A percentile compares a stretch with the other conserved stretches of the same genome.
phyloP scores from a whole-genome alignment of 768 basidiomycete species.

The Kwoniella mangroviensis region DNA sequence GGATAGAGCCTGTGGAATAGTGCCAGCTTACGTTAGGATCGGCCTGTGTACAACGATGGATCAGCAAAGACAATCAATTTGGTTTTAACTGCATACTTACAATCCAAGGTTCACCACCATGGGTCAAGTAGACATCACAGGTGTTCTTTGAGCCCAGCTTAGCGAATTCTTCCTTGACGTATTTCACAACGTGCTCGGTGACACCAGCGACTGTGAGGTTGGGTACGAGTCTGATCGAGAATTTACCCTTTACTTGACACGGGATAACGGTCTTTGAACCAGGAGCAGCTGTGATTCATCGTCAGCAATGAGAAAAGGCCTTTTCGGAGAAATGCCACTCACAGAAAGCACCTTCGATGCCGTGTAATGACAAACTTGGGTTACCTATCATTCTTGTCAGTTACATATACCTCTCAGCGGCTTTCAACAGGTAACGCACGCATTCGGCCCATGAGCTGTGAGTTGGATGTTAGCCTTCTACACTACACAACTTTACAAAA shows the following conservation, averaged over 20 bases:
- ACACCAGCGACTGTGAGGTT: slow-evolving; percentile 80
- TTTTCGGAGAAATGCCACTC: slow-evolving; percentile 13
- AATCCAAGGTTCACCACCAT: slow-evolving; percentile 92
- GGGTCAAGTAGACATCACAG: slow-evolving; percentile 70
- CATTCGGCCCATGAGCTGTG: slow-evolving; percentile 90
- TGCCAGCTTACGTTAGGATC: slow-evolving; percentile 45
- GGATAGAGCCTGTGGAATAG: neutral
- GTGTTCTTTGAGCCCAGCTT: slow-evolving; percentile 85
- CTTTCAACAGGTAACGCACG: slow-evolving; percentile 57
- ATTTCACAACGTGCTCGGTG: slow-evolving; percentile 70
- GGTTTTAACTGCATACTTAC: slow-evolving; percentile 24
- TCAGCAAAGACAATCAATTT: neutral
- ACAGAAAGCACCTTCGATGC: slow-evolving; percentile 92
- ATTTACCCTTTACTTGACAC: slow-evolving; percentile 75
- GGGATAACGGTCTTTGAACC: slow-evolving; percentile 81
- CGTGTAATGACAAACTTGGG: slow-evolving; percentile 87
- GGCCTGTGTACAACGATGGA: slow-evolving; percentile 17
- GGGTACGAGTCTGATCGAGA: slow-evolving; percentile 91
- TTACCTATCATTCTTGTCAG: slow-evolving; percentile 47
- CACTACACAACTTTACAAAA: neutral
- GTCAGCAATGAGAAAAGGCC: slow-evolving; percentile 11
- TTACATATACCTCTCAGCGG: neutral
- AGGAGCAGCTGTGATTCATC: slow-evolving; percentile 39
- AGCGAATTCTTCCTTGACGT: slow-evolving; percentile 77
- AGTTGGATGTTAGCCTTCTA: too few species aligned